phyloP scores from a whole-genome alignment of 202 grass and related monocot species.

The Zoysia matrella region DNA sequence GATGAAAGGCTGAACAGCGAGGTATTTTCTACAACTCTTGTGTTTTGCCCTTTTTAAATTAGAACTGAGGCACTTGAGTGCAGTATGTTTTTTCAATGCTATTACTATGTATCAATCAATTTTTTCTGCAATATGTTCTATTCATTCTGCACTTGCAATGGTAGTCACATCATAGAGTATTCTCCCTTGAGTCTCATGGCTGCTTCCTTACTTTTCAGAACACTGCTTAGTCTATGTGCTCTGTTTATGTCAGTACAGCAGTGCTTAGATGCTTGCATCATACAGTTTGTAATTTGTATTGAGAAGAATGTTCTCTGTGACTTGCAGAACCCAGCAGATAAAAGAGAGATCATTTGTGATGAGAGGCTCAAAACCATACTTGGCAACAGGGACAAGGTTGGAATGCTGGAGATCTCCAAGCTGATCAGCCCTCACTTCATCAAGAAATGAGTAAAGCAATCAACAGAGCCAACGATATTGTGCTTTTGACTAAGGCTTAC shows the following conservation, averaged over 20 bases:
- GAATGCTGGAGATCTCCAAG: no score
- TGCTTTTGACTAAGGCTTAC: constrained; percentile 8
- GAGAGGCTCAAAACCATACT: no score
- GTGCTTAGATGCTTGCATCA: background rate
- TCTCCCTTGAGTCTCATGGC: background rate
- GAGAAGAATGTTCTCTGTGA: background rate
- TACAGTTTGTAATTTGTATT: constrained; percentile 15
- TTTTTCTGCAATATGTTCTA: background rate
- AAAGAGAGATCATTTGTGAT: no score
- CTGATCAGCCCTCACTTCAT: no score
- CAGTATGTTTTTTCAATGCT: background rate
- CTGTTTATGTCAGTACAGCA: background rate
- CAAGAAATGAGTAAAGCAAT: background rate
- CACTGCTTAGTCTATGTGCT: background rate
- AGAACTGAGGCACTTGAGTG: background rate
- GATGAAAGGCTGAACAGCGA: no score
- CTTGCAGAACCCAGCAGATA: no score
- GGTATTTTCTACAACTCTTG: no score
- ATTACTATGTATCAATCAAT: background rate
- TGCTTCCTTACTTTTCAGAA: background rate
- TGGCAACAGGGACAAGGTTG: no score
- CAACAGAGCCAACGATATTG: background rate
- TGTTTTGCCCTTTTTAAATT: no score
- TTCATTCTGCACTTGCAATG: background rate
- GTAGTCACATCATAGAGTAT: background rate